Conservation (phyloP, 768 basidiomycete genomes). For the Amanita subjunquillea region DNA sequence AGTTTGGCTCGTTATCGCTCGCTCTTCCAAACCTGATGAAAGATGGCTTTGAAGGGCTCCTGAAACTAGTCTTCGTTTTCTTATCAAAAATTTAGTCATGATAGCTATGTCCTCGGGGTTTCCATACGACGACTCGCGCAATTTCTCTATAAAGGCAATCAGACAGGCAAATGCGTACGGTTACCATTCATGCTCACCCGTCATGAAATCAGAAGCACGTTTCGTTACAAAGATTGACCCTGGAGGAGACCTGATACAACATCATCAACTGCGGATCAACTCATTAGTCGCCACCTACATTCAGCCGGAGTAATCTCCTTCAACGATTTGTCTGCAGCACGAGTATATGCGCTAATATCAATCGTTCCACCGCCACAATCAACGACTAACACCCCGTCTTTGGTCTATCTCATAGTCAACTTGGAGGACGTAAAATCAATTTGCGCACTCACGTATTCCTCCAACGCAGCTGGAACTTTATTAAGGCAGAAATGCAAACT, state of each 20-base stretch:
- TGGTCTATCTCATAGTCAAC: background rate
- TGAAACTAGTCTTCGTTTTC: slow-evolving; percentile 34
- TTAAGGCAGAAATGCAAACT: slow-evolving; percentile 40
- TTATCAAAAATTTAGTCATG: slow-evolving; percentile 33
- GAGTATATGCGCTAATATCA: slow-evolving; percentile 4
- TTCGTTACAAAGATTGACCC: background rate
- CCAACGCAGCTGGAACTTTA: slow-evolving; percentile 23
- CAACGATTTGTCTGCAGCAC: background rate
- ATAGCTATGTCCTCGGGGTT: slow-evolving; percentile 24
- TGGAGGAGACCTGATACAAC: background rate
- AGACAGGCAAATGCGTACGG: background rate
- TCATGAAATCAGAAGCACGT: background rate
- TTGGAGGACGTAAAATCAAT: slow-evolving; percentile 22
- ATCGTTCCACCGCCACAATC: slow-evolving; percentile 6
- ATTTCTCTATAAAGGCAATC: background rate
- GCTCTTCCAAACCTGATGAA: slow-evolving; percentile 37
- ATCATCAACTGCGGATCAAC: slow-evolving; percentile 18
- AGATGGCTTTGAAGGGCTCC: slow-evolving; percentile 19
- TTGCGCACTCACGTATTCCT: slow-evolving; percentile 17
- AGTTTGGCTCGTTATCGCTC: slow-evolving; percentile 26
- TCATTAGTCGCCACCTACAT: background rate
- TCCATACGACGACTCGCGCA: slow-evolving; percentile 8
- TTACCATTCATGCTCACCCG: background rate
- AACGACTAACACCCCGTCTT: slow-evolving; percentile 1
- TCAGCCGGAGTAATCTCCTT: background rate